Evolutionary conservation across 441 rosid species (phyloP).

Genomic region (Pelargonium citronellum): DNA sequence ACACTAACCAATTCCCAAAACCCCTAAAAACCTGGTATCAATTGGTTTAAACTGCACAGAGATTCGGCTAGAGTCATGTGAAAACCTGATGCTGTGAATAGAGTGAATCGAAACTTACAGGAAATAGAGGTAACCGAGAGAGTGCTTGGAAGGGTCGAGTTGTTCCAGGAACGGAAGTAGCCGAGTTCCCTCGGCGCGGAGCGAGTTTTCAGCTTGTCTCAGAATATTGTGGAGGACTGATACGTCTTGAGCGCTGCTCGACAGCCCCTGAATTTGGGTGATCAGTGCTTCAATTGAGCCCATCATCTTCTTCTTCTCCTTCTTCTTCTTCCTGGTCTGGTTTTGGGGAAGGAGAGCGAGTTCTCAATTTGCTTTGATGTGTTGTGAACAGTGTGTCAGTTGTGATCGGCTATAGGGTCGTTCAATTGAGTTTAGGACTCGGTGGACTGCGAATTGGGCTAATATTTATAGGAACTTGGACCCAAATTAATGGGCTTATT

Average conservation of each 20-base stretch:
- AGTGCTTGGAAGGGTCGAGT: slow-evolving; percentile 76
- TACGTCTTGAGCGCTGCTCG: slow-evolving; percentile 51
- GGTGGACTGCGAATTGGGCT: no score
- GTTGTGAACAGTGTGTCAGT: no score
- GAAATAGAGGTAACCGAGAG: slow-evolving; percentile 84
- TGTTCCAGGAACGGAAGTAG: slow-evolving; percentile 57
- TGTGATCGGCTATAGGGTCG: no score
- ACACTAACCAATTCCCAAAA: not conserved
- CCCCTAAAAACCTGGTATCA: not conserved
- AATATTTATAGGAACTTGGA: no score
- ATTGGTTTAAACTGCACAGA: not conserved
- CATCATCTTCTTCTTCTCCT: slow-evolving; percentile 25
- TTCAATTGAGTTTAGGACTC: no score
- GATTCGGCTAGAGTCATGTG: not conserved
- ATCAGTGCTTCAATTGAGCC: slow-evolving; percentile 49
- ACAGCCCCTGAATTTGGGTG: slow-evolving; percentile 76
- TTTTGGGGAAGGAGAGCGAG: no score
- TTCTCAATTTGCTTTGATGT: no score
- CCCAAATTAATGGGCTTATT: no score
- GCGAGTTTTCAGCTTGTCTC: slow-evolving; percentile 58
- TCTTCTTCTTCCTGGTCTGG: not conserved
- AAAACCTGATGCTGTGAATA: not conserved
- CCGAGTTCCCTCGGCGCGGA: slow-evolving; percentile 45
- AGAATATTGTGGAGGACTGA: slow-evolving; percentile 47
- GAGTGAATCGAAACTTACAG: slow-evolving; percentile 41